Evolutionary conservation across 164 flowering plant species (phyloP), one percentile per base, ranked within the genome.

Genomic region (Echeveria elegans): DNA sequence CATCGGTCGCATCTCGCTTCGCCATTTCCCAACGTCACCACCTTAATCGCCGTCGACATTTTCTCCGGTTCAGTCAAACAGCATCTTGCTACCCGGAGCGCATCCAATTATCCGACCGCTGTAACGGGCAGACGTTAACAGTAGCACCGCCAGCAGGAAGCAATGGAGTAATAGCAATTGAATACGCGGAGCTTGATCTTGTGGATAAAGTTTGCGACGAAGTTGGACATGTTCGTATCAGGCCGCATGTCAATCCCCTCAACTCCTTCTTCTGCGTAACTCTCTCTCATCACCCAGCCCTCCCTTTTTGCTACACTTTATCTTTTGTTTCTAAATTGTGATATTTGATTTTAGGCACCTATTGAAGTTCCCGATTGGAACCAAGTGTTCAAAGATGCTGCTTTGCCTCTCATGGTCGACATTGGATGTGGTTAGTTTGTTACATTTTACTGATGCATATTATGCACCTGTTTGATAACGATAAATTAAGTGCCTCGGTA

Each of bases 171-270:
- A 89, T 90, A 4, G 86, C 86, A 3, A 62, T 81, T 67, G 96
- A 90, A 69, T 90, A 86, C 67, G 81, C 85, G 6, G 90, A 85
- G 60, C 92, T 90, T 67, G 79, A 85, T 30, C 87, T 89, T 64
- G 37, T 77, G 30, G 70, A 82, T 41, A 83, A 71, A 30, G 40
- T 69, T n/a, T 72, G 72, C 31, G 77, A 79, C 84, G 90, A 85
- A 67, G 74, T 85, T 72, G 95, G 95, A 65, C 88, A n/a, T n/a
- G n/a, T n/a, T n/a, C n/a, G n/a, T n/a, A n/a, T n/a, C n/a, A n/a
- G n/a, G n/a, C n/a, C n/a, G n/a, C n/a, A 92, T 83, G 98, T 88
- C 62, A 92, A 92, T 70, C 96, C 96, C 70, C 89, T 92, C 37
- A 80, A 81, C 63, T 67, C 88, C 6, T 75, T 82, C 18, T 73